phyloP scores from a whole-genome alignment of 106 monocot genomes.

The Agapanthus africanus region DNA sequence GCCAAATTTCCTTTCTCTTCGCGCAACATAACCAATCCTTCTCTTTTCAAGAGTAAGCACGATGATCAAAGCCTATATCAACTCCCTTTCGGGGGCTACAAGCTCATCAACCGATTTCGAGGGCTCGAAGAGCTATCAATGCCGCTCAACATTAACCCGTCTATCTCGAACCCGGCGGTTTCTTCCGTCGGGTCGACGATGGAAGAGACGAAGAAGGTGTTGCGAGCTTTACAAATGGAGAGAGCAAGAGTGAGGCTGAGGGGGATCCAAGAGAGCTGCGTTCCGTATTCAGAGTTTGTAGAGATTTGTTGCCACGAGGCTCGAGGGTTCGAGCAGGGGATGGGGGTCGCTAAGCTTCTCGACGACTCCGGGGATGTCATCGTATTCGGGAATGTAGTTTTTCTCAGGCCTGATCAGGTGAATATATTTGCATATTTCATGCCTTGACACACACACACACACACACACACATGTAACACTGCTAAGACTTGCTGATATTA shows the following conservation, averaged over 20 bases:
- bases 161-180: constrained; percentile 28
- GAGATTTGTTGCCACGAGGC: constrained; percentile 52
- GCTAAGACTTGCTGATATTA: not conserved
- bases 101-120: not conserved
- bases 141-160: constrained; percentile 38
- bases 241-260: constrained; percentile 38
- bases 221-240: constrained; percentile 44
- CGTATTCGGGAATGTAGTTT: constrained; percentile 36
- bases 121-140: not conserved
- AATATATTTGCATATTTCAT: not conserved
- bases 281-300: constrained; percentile 41
- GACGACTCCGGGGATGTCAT: constrained; percentile 43
- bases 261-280: constrained; percentile 20
- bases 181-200: not conserved
- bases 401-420: constrained; percentile 42
- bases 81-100: not conserved
- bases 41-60: not conserved
- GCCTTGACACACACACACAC: no score
- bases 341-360: constrained; percentile 34
- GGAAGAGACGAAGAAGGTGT: constrained; percentile 45
- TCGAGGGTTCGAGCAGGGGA: constrained; percentile 27
- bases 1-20: not conserved
- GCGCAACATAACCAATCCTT: not conserved
- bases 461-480: no score
- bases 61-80: not conserved